phyloP scores from a whole-genome alignment of 2,329 filamentous ascomycete genomes.

The Exophiala aquamarina region DNA sequence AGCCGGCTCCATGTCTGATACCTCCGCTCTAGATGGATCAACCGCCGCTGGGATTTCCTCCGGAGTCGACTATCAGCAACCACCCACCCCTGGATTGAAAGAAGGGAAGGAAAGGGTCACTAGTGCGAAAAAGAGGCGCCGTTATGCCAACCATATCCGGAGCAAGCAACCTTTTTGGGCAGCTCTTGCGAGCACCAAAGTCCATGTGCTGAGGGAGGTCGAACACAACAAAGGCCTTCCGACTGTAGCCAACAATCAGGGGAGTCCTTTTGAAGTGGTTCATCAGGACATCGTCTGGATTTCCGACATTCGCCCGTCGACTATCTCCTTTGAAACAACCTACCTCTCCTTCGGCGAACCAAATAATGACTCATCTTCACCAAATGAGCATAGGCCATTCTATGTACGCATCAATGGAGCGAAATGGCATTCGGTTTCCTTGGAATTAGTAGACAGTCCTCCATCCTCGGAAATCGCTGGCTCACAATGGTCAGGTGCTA shows the following conservation, averaged over 20 bases:
- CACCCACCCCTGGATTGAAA: conserved; percentile 52
- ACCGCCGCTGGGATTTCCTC: conserved; percentile 40
- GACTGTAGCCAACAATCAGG: conserved; percentile 18
- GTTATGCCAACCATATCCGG: conserved; percentile 86
- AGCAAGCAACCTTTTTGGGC: conserved; percentile 93
- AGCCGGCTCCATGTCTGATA: conserved; percentile 42
- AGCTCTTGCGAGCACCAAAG: conserved; percentile 91
- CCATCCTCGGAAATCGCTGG: conserved; percentile 45
- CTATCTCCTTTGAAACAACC: conserved; percentile 48
- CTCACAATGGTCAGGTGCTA: conserved; percentile 59
- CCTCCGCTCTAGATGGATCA: conserved; percentile 44
- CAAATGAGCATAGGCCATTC: conserved; percentile 54
- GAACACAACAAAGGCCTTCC: conserved; percentile 64
- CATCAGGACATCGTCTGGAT: conserved; percentile 49
- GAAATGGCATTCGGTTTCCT: conserved; percentile 62
- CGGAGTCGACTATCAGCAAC: conserved; percentile 45
- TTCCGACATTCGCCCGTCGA: conserved; percentile 46
- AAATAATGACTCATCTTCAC: conserved; percentile 30
- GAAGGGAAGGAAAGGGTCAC: conserved; percentile 60
- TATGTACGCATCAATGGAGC: conserved; percentile 66
- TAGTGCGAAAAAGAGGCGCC: conserved; percentile 76
- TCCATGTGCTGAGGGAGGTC: conserved; percentile 90
- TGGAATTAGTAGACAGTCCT: conserved; percentile 47
- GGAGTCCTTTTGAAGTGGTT: conserved; percentile 30
- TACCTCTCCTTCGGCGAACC: conserved; percentile 35